Evolutionary conservation across 2,329 filamentous ascomycete genomes (phyloP), one percentile per base, ranked within the genome.

Genomic region (Ciborinia camelliae): DNA sequence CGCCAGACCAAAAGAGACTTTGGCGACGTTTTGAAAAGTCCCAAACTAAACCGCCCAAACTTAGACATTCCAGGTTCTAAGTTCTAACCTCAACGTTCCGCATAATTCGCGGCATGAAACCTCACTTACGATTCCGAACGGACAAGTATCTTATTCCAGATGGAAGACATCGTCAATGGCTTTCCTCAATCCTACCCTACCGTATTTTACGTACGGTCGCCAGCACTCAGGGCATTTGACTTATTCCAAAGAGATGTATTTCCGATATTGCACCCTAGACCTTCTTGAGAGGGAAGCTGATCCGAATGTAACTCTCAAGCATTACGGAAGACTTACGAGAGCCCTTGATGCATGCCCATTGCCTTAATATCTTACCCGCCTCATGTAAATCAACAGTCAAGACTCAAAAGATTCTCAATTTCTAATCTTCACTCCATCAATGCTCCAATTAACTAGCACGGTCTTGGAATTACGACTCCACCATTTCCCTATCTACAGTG

Each of bases 231-330:
- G 23, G 28, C 48, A 20, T 51, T 41, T 57, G 41, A 43, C 43
- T 12, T 23, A 10, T 4, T 47, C 43, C 9, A n/a, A 26, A 45
- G 39, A 57, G n/a, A n/a, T n/a, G n/a, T 37, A 48, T 37, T 37
- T 48, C 30, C 57, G 30, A 60, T 28, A 50, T 14, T 26, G 30
- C 37, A 50, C 8, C 57, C 57, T 28, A 60, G 30, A 50, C 41
- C 50, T 47, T 60, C 43, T 60, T 37, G 32, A 48, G 30, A 39
- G 32, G 60, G 50, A 55, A 62, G 35, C 28, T 62, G 48, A 45
- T 62, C 50, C 60, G 60, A 62, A 62, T 52, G 59, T 32, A 52
- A 62, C 59, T 53, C 28, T 10, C 39, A 58, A 20, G 54, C 54
- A 45, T 58, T 32, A 28, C 30, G 30, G 41, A 47, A 48, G 30